Conservation (phyloP, 768 basidiomycete species). For the Roridomyces roridus region DNA sequence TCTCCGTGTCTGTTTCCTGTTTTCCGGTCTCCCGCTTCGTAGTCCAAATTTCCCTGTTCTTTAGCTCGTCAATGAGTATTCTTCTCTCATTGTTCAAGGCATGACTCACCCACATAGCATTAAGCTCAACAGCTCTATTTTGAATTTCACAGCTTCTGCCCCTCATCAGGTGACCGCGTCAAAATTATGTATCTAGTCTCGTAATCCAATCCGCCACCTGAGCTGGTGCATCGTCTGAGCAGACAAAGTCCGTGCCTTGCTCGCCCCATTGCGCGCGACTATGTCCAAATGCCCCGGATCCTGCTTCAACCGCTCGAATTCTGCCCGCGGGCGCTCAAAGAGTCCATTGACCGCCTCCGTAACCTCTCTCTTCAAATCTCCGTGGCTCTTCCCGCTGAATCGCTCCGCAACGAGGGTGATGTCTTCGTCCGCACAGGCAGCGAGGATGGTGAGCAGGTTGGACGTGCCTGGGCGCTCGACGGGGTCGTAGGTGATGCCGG, state of each 20-base stretch:
- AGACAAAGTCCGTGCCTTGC: constrained; percentile 67
- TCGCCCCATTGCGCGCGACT: constrained; percentile 69
- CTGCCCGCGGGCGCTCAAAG: constrained; percentile 68
- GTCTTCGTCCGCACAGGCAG: constrained; percentile 66
- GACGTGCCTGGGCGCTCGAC: constrained; percentile 79
- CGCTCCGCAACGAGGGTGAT: constrained; percentile 50
- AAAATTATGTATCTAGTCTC: no score
- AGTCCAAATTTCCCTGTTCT: no score
- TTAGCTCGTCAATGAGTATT: no score
- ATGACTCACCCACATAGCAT: no score
- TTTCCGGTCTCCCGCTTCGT: no score
- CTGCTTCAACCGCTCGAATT: constrained; percentile 67
- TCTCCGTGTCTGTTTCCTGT: background rate
- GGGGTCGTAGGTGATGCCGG: constrained; percentile 83
- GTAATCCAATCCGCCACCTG: constrained; percentile 54
- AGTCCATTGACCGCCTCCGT: constrained; percentile 73
- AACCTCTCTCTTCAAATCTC: constrained; percentile 75
- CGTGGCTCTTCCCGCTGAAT: constrained; percentile 65
- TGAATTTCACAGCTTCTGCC: no score
- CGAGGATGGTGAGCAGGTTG: constrained; percentile 82
- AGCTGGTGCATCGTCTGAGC: constrained; percentile 70
- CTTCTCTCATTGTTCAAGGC: no score
- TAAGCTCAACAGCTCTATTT: background rate
- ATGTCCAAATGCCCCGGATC: constrained; percentile 66
- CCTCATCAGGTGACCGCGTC: no score